phyloP scores from a whole-genome alignment of 2,329 filamentous ascomycete genomes.

The Ciborinia camelliae region DNA sequence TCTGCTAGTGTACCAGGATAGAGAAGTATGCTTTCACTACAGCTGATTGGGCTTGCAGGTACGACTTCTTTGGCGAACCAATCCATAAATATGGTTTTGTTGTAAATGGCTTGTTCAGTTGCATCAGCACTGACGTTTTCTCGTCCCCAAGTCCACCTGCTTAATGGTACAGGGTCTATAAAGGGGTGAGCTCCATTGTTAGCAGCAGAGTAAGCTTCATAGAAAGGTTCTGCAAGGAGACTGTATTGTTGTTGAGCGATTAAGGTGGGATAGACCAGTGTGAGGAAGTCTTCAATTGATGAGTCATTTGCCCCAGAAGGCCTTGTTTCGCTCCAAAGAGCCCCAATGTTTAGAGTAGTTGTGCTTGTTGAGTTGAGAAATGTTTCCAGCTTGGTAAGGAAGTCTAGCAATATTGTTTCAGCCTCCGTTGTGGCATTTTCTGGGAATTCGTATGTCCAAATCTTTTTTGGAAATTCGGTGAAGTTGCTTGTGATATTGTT shows the following conservation, averaged over 20 bases:
- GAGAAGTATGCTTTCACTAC: constrained; percentile 48
- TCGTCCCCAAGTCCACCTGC: constrained; percentile 48
- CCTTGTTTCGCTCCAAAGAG: constrained; percentile 26
- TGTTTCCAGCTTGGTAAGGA: constrained; percentile 42
- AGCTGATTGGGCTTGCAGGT: constrained; percentile 42
- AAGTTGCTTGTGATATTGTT: constrained; percentile 45
- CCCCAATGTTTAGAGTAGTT: constrained; percentile 26
- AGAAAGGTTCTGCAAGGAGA: constrained; percentile 48
- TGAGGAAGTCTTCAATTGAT: constrained; percentile 40
- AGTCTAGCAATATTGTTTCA: constrained; percentile 42
- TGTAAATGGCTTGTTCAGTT: constrained; percentile 44
- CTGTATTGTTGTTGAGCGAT: constrained; percentile 47
- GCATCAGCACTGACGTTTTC: constrained; percentile 39
- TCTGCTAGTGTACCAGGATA: constrained; percentile 45
- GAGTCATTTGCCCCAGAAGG: constrained; percentile 35
- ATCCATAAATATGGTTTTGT: constrained; percentile 49
- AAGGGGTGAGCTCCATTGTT: constrained; percentile 47
- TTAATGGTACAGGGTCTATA: constrained; percentile 47
- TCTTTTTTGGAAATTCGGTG: constrained; percentile 41
- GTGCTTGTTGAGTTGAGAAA: constrained; percentile 43
- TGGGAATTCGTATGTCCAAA: constrained; percentile 45
- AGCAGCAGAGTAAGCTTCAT: constrained; percentile 46
- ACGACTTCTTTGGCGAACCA: constrained; percentile 48
- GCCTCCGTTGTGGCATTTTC: constrained; percentile 38
- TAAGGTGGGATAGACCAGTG: constrained; percentile 45